phyloP scores from a whole-genome alignment of 2,329 filamentous ascomycete species.

The Scedosporium aurantiacum region DNA sequence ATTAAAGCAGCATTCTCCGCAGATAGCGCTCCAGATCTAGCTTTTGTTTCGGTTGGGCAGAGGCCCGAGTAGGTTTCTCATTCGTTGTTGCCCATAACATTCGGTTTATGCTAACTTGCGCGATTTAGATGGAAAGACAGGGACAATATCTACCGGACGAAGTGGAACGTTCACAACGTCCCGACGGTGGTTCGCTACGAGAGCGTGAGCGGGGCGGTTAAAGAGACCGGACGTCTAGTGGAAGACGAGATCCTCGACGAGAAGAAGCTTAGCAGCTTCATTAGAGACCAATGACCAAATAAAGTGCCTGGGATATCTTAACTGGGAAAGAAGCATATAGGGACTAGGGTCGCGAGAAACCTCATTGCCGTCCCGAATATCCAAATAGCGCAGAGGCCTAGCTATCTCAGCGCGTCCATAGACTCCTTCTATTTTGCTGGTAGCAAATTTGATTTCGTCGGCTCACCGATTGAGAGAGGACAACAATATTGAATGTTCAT shows the following conservation, averaged over 20 bases:
- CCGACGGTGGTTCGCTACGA: slow-evolving; percentile 24
- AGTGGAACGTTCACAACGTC: slow-evolving; percentile 22
- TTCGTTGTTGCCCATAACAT: not conserved
- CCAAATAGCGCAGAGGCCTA: no score
- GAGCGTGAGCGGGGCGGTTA: slow-evolving; percentile 17
- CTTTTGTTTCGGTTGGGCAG: slow-evolving; percentile 23
- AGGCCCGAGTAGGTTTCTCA: slow-evolving; percentile 19
- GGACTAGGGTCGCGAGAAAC: no score
- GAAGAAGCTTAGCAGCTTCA: slow-evolving; percentile 13
- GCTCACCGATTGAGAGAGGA: no score
- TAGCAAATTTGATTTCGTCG: no score
- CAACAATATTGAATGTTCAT: no score
- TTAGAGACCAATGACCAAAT: slow-evolving; percentile 6
- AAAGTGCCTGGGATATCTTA: no score
- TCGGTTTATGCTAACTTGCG: not conserved
- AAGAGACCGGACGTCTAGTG: slow-evolving; percentile 18
- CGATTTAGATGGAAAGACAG: slow-evolving; percentile 22
- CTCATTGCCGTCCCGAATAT: no score
- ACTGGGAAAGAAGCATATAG: no score
- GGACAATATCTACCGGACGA: slow-evolving; percentile 21
- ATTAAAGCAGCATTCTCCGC: slow-evolving; percentile 19
- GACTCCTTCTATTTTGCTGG: no score
- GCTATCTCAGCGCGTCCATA: no score
- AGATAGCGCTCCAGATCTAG: slow-evolving; percentile 14
- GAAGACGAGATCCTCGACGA: slow-evolving; percentile 16